Base-by-base conservation (phyloP, 75 land plant genomes). In the Cupressus sempervirens region DNA sequence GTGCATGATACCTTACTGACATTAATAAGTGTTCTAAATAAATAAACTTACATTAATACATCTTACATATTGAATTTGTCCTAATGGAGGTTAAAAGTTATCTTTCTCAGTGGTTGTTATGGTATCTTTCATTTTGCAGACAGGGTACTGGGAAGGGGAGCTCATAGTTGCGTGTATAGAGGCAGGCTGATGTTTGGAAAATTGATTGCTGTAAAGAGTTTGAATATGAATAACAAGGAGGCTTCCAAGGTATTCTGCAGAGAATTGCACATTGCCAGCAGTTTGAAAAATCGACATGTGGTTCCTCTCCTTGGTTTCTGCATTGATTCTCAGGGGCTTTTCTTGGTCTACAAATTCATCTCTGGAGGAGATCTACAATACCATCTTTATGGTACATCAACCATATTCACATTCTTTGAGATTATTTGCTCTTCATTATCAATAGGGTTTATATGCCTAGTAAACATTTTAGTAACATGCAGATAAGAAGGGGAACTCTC, bases 91-190 rank as follows among this genome's bases (percentile, higher is more conserved):
- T 62, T 23, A 62, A 62, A 26, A 62, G 26, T 23, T 29, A 62
- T 62, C 67, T 62, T 26, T 26, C 67, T 62, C 67, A 62, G n/a
- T 62, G 67, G 7, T 23, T 62, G 67, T 62, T 62, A 62, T 62
- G 67, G 29, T 20, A 26, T 62, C 32, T 35, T 38, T 38, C 40
- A 38, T 38, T 38, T 23, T 30, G 13, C 84, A 94, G 95, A 89
- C 11, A 90, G 89, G 83, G 90, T 92, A 26, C 83, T 94, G 84
- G 95, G 95, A 13, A 92, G 91, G 85, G 95, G 95, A n/a, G 92
- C 91, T 4, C 86, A 87, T 84, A 92, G 95, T 84, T 88, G 88
- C 86, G 95, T 94, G 11, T 94, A 89, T 72, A 89, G 89, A 84
- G 95, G 95, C 53, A 91, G 87, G 83, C 81, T 93, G 45, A 87